Conservation (phyloP, 495 filamentous ascomycete genomes). For the Bathelium albidoporum region DNA sequence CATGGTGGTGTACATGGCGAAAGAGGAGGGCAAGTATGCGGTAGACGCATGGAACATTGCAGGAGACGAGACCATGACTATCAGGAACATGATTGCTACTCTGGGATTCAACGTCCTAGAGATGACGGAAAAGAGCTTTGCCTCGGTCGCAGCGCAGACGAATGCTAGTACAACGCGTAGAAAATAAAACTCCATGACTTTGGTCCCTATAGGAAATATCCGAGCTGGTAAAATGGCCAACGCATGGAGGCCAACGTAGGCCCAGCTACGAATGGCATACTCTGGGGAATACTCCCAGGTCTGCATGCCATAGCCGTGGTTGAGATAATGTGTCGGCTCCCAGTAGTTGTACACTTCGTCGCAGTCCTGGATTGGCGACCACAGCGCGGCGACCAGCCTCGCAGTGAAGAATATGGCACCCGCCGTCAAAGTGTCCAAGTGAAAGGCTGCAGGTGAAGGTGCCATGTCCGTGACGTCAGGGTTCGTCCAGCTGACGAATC, state of each 20-base stretch:
- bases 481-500: constrained; percentile 11
- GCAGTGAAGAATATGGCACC: constrained; percentile 68
- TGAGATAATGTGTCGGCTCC: constrained; percentile 94
- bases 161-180: constrained; percentile 65
- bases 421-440: constrained; percentile 57
- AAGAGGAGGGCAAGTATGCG: constrained; percentile 84
- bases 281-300: constrained; percentile 99
- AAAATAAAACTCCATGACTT: constrained; percentile 75
- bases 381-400: constrained; percentile 67
- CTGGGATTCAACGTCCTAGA: constrained; percentile 63
- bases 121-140: constrained; percentile 65
- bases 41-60: constrained; percentile 89
- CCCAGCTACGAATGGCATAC: constrained; percentile 92
- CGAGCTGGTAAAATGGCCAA: constrained; percentile 54
- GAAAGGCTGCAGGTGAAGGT: constrained; percentile 33
- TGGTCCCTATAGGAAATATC: constrained; percentile 43
- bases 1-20: constrained; percentile 92
- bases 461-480: constrained; percentile 38
- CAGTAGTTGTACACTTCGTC: constrained; percentile 99
- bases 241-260: constrained; percentile 81
- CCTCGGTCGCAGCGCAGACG: constrained; percentile 69
- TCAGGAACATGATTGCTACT: constrained; percentile 73
- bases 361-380: constrained; percentile 91
- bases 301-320: constrained; percentile 85
- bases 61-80: constrained; percentile 63